phyloP scores from a whole-genome alignment of 148 eudicot species.

The Pharnaceum exiguum region DNA sequence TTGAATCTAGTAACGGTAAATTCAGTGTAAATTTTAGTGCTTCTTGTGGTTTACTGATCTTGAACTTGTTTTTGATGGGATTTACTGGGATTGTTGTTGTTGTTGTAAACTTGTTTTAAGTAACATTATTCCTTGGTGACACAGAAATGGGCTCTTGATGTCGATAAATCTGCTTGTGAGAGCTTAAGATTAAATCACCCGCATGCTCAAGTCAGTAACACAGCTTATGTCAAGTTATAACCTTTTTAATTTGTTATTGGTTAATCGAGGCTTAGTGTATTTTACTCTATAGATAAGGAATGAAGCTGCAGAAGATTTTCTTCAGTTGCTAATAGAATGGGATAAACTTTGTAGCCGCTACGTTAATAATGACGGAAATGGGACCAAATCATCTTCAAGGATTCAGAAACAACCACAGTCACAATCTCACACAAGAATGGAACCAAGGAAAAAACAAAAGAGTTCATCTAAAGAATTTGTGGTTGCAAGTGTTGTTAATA shows the following conservation, averaged over 20 bases:
- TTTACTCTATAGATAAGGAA: conserved; percentile 60
- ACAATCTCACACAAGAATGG: conserved; percentile 6
- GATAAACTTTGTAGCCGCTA: conserved; percentile 66
- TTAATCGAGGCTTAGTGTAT: background rate
- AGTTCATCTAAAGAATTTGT: conserved; percentile 51
- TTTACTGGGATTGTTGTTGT: conserved; percentile 1
- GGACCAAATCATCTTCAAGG: conserved; percentile 27
- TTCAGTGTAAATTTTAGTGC: background rate
- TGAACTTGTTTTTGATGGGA: background rate
- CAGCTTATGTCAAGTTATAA: conserved; percentile 6
- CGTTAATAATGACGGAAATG: conserved; percentile 31
- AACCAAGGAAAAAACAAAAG: conserved; percentile 25
- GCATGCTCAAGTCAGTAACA: conserved; percentile 56
- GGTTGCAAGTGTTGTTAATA: conserved; percentile 61
- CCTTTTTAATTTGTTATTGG: background rate
- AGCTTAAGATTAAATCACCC: conserved; percentile 93
- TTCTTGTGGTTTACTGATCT: background rate
- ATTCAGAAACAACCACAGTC: conserved; percentile 15
- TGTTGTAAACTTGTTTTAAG: background rate
- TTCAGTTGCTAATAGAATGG: conserved; percentile 78
- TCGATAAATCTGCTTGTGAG: conserved; percentile 63
- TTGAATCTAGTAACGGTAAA: conserved; percentile 71
- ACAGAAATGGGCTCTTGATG: conserved; percentile 93
- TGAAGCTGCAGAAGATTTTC: conserved; percentile 77
- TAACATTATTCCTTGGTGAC: background rate